Conservation (phyloP, 2,329 filamentous ascomycete species). For the Alternaria sp. region DNA sequence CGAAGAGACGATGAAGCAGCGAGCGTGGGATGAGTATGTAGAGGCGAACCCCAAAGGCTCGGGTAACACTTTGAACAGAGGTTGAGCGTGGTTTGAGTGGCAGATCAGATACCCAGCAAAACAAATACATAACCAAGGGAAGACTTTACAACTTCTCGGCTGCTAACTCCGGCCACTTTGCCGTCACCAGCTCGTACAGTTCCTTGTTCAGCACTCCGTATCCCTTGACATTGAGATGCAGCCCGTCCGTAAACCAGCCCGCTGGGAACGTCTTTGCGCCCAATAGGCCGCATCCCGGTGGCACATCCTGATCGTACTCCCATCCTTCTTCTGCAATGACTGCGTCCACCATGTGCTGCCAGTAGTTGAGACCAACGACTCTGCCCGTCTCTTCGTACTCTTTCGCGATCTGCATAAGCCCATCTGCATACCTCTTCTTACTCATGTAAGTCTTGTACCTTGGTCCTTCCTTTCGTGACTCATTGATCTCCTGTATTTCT, state of each 20-base stretch:
- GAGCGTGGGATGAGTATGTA: conserved; percentile 92
- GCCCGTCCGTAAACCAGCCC: conserved; percentile 47
- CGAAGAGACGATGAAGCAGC: conserved; percentile 87
- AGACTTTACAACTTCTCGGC: conserved; percentile 23
- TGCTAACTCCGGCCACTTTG: conserved; percentile 41
- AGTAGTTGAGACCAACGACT: conserved; percentile 45
- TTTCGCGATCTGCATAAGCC: conserved; percentile 44
- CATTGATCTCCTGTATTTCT: conserved; percentile 8
- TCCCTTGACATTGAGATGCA: conserved; percentile 45
- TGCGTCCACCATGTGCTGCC: conserved; percentile 37
- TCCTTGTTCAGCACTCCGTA: conserved; percentile 37
- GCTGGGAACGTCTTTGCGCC: conserved; percentile 38
- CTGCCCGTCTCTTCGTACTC: conserved; percentile 42
- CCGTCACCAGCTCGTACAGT: conserved; percentile 27
- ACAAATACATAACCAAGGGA: neutral
- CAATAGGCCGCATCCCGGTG: conserved; percentile 46
- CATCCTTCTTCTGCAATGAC: conserved; percentile 31
- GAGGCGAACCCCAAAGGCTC: conserved; percentile 87
- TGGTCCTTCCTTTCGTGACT: conserved; percentile 17
- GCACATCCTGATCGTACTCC: conserved; percentile 36
- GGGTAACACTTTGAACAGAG: conserved; percentile 83
- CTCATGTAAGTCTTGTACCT: conserved; percentile 45
- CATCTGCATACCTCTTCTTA: conserved; percentile 49
- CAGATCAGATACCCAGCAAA: conserved; percentile 19
- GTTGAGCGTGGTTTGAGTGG: conserved; percentile 46